Evolutionary conservation across 306 rosid species (phyloP).

Genomic region (Corylus heterophylla): DNA sequence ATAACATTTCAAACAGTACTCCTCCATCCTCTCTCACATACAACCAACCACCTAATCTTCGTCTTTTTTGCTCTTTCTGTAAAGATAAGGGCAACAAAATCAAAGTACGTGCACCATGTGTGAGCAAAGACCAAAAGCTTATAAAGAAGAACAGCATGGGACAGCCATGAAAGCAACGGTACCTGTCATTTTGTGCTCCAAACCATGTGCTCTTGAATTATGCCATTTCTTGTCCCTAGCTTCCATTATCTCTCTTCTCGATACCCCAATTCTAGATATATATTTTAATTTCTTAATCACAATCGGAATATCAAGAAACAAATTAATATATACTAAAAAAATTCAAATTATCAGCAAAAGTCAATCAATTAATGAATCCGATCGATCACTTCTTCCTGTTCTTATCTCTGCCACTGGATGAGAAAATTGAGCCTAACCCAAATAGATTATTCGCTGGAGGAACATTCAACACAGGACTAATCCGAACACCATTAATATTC

Average conservation of each 20-base stretch:
- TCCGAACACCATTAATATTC: slow-evolving; percentile 35
- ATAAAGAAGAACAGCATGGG: slow-evolving; percentile 33
- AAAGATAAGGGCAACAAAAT: slow-evolving; percentile 1
- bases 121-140: slow-evolving; percentile 42
- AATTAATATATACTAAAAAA: too few species aligned
- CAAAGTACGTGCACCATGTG: slow-evolving; percentile 33
- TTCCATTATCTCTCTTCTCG: slow-evolving; percentile 30
- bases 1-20: slow-evolving; percentile 4
- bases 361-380: neutral
- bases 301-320: slow-evolving; percentile 20
- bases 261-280: slow-evolving; percentile 21
- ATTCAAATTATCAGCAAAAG: slow-evolving; percentile 12
- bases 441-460: slow-evolving; percentile 60
- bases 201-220: slow-evolving; percentile 58
- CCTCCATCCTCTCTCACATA: neutral
- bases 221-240: slow-evolving; percentile 34
- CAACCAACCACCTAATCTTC: slow-evolving; percentile 8
- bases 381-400: slow-evolving; percentile 59
- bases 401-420: slow-evolving; percentile 51
- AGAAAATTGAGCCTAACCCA: slow-evolving; percentile 77
- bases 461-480: slow-evolving; percentile 72
- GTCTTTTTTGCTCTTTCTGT: neutral
- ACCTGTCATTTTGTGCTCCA: slow-evolving; percentile 56
- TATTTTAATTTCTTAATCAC: slow-evolving; percentile 32
- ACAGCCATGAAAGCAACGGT: slow-evolving; percentile 56